Percentiles rank a stretch among this genome's conserved stretches.
Evolutionary conservation across 2,329 filamentous ascomycete species (phyloP).

Genomic region (Colletotrichum phormii): DNA sequence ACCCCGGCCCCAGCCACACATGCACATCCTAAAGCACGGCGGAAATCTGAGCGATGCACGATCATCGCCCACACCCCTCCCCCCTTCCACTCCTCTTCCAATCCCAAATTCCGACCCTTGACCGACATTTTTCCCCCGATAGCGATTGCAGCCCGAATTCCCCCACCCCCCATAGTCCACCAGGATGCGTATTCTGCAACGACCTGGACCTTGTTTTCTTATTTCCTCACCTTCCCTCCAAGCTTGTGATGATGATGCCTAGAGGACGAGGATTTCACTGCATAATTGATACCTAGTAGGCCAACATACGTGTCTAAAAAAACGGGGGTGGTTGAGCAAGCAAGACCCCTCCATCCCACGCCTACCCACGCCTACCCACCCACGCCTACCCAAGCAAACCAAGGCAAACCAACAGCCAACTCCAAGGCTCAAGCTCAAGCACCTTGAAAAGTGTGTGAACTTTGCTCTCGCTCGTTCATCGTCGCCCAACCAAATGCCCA

Average conservation of each 20-base stretch:
- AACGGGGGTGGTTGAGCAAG: neutral
- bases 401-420: no score
- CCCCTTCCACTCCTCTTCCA: neutral
- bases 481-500: neutral
- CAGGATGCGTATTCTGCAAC: neutral
- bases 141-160: neutral
- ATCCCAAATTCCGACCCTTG: neutral
- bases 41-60: slow-evolving; percentile 8
- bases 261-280: neutral
- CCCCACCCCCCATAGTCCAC: neutral
- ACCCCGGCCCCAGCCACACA: slow-evolving; percentile 6
- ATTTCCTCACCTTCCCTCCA: neutral
- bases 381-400: neutral
- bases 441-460: neutral
- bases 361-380: no score
- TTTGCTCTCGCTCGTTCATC: neutral
- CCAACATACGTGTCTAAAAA: neutral
- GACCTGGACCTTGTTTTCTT: neutral
- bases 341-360: neutral
- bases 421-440: no score
- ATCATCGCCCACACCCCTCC: slow-evolving; percentile 6
- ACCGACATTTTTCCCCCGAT: slow-evolving; percentile 19
- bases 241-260: neutral
- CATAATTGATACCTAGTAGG: neutral
- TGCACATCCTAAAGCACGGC: slow-evolving; percentile 20